Percentiles rank a stretch among this genome's conserved stretches.
These are phyloP conservation scores for Neonectria neomacrospora DNA, from an alignment of 2,329 filamentous ascomycete genomes.

Conservation along the genomic window DNA sequence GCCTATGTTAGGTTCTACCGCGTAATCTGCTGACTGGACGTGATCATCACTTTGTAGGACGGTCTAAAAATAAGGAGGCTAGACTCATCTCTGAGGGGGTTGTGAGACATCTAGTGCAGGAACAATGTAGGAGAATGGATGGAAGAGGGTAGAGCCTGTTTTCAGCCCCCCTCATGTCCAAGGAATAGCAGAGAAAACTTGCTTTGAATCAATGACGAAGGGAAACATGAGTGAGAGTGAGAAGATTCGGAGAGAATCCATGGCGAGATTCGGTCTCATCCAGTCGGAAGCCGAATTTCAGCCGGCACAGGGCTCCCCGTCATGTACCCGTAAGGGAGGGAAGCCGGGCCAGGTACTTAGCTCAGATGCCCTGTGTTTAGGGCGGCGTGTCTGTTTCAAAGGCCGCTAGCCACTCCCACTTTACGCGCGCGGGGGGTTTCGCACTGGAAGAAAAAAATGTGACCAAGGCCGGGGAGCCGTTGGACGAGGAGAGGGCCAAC, in stretches of 20 bases:
- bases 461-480: slow-evolving; percentile 45
- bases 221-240: neutral
- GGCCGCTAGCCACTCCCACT: slow-evolving; percentile 29
- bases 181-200: neutral
- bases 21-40: too few relatives aligned
- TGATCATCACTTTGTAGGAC: too few relatives aligned
- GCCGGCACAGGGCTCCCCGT: slow-evolving; percentile 22
- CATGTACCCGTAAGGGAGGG: too few relatives aligned
- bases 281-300: slow-evolving; percentile 40
- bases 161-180: neutral
- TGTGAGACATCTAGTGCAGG: neutral
- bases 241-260: neutral
- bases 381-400: slow-evolving; percentile 13
- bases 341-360: neutral
- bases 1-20: neutral
- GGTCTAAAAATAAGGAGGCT: neutral
- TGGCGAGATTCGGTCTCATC: slow-evolving; percentile 4
- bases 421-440: slow-evolving; percentile 42
- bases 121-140: neutral
- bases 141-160: neutral
- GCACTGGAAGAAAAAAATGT: slow-evolving; percentile 44
- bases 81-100: neutral
- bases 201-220: neutral
- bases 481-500: slow-evolving; percentile 36
- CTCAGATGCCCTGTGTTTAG: slow-evolving; percentile 12